Evolutionary conservation across 495 filamentous ascomycete genomes (phyloP).

Genomic region (Neurospora terricola): DNA sequence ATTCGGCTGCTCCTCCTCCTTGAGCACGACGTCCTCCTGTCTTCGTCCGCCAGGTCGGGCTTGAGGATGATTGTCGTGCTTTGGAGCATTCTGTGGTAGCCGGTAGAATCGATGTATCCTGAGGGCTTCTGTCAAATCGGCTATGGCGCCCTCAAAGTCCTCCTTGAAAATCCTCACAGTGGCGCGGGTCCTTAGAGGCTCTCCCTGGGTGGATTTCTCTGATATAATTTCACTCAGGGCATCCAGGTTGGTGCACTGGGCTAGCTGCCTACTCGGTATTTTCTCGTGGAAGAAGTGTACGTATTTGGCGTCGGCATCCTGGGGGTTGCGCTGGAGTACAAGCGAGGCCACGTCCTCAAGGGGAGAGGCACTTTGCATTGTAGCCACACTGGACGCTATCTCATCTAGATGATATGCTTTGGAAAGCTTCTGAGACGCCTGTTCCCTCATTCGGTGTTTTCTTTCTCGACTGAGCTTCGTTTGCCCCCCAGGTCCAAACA

Average conservation of each 20-base stretch:
- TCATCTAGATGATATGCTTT: slow-evolving; percentile 70
- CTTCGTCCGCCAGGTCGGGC: slow-evolving; percentile 18
- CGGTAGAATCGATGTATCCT: slow-evolving; percentile 45
- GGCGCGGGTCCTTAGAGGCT: slow-evolving; percentile 59
- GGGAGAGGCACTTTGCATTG: slow-evolving; percentile 71
- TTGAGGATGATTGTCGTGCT: slow-evolving; percentile 13
- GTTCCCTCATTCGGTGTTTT: slow-evolving; percentile 64
- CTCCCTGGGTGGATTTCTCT: slow-evolving; percentile 49
- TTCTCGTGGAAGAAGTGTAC: slow-evolving; percentile 86
- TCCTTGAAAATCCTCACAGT: slow-evolving; percentile 67
- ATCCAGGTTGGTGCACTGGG: slow-evolving; percentile 56
- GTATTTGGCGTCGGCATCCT: slow-evolving; percentile 63
- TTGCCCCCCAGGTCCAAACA: slow-evolving; percentile 44
- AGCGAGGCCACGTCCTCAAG: slow-evolving; percentile 68
- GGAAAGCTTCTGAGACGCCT: slow-evolving; percentile 64
- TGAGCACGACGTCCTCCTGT: slow-evolving; percentile 45
- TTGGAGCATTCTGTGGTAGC: slow-evolving; percentile 30
- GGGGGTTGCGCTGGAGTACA: slow-evolving; percentile 54
- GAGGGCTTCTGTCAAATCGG: slow-evolving; percentile 57
- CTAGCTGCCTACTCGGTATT: slow-evolving; percentile 67
- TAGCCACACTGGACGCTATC: slow-evolving; percentile 70
- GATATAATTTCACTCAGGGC: slow-evolving; percentile 56
- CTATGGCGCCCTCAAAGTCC: slow-evolving; percentile 55
- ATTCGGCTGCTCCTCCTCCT: slow-evolving; percentile 61
- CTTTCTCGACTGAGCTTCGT: slow-evolving; percentile 62